phyloP scores from a whole-genome alignment of 2,329 filamentous ascomycete species.

The Zymoseptoria pseudotritici region DNA sequence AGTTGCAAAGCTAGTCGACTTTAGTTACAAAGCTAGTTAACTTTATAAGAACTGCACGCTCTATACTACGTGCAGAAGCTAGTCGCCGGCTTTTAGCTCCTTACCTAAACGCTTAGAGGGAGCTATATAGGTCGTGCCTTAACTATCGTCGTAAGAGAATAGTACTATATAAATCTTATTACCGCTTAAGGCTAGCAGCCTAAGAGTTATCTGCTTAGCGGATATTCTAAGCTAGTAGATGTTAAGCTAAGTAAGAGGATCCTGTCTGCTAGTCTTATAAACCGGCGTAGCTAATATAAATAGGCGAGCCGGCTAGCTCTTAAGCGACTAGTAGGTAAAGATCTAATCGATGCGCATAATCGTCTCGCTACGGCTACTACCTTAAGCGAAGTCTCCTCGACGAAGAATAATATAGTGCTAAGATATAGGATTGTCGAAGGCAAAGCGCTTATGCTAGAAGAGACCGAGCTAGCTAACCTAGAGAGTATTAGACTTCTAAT shows the following conservation, averaged over 20 bases:
- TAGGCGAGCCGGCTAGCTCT: neutral
- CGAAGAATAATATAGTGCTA: neutral
- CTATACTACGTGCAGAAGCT: too few relatives aligned
- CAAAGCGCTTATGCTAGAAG: neutral
- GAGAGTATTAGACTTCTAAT: neutral
- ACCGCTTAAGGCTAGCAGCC: neutral
- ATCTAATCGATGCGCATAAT: neutral
- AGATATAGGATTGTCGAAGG: neutral
- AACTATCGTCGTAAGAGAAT: neutral
- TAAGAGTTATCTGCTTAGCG: neutral
- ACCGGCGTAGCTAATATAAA: neutral
- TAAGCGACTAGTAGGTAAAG: neutral
- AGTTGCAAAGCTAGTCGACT: too few relatives aligned
- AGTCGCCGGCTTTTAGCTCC: too few relatives aligned
- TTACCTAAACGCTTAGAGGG: too few relatives aligned
- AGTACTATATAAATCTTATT: neutral
- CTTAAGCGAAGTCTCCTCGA: neutral
- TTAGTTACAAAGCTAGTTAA: too few relatives aligned
- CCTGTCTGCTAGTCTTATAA: neutral
- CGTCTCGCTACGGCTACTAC: neutral
- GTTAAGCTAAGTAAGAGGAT: neutral
- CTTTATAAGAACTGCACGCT: too few relatives aligned
- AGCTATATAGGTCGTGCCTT: too few relatives aligned
- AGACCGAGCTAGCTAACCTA: neutral
- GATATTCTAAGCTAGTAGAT: neutral